A percentile compares a stretch with the other conserved stretches of the same genome.
These are phyloP conservation scores for Rhizomucor pusillus DNA, from an alignment of 371 early-diverging fungal genomes.

Conservation along the genomic window DNA sequence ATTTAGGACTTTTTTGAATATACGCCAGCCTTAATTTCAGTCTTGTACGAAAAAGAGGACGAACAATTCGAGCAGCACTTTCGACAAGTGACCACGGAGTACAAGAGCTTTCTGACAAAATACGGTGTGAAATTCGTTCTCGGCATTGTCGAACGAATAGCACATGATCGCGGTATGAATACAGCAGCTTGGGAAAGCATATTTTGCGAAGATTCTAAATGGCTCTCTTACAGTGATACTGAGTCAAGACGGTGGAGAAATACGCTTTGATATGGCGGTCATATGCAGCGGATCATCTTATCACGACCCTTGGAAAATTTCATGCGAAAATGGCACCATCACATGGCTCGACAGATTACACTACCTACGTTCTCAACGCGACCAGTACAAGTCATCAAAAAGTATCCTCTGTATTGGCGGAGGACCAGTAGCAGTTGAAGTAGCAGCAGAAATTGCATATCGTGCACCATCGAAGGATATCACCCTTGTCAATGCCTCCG, in stretches of 20 bases:
- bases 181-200: background rate
- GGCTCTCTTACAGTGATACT: background rate
- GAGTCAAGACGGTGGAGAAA: background rate
- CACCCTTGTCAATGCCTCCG: conserved; percentile 33
- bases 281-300: conserved; percentile 41
- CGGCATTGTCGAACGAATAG: conserved; percentile 22
- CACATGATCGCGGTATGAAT: conserved; percentile 23
- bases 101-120: conserved; percentile 9
- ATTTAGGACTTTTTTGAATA: conserved; percentile 36
- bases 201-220: background rate
- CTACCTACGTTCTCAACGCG: conserved; percentile 21
- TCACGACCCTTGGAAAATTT: conserved; percentile 32
- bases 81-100: conserved; percentile 21
- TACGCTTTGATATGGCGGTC: conserved; percentile 22
- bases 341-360: conserved; percentile 13
- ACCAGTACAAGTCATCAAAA: conserved; percentile 27
- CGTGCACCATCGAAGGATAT: conserved; percentile 37
- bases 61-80: conserved; percentile 25
- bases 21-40: conserved; percentile 37
- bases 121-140: conserved; percentile 20
- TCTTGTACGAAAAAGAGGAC: conserved; percentile 25
- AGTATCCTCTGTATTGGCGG: conserved; percentile 54
- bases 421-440: conserved; percentile 54
- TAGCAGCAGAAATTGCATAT: conserved; percentile 48
- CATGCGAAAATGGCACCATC: conserved; percentile 1